These are phyloP conservation scores for Lactarius pseudohatsudake DNA, from an alignment of 768 basidiomycete genomes.

Conservation along the genomic window DNA sequence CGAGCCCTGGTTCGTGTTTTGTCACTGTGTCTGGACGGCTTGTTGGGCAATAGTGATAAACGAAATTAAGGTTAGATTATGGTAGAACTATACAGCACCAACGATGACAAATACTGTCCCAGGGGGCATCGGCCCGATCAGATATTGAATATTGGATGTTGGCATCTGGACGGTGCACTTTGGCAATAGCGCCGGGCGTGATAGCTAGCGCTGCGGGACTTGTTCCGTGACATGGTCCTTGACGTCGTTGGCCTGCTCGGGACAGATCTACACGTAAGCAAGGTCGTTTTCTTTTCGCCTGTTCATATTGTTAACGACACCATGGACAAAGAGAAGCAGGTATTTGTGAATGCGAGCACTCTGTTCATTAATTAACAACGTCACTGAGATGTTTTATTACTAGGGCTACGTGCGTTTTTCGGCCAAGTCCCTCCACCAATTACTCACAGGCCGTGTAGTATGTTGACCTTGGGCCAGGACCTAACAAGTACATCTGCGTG, in stretches of 20 bases:
- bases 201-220: conserved; percentile 66
- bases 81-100: neutral
- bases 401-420: conserved; percentile 58
- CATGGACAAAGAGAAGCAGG: conserved; percentile 62
- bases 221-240: conserved; percentile 71
- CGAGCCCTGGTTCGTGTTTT: neutral
- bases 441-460: conserved; percentile 46
- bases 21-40: neutral
- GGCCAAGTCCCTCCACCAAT: neutral
- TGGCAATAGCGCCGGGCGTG: conserved; percentile 71
- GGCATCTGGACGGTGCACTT: conserved; percentile 94
- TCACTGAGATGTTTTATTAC: conserved; percentile 15
- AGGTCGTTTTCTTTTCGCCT: neutral
- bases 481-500: conserved; percentile 73
- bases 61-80: neutral
- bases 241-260: conserved; percentile 85
- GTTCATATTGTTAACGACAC: neutral
- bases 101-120: neutral
- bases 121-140: conserved; percentile 21
- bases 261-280: conserved; percentile 76
- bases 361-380: neutral
- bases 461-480: conserved; percentile 86
- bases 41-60: neutral
- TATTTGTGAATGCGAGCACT: conserved; percentile 56
- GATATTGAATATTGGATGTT: conserved; percentile 68